A percentile compares a stretch with the other conserved stretches of the same genome.
These are phyloP conservation scores for Aspergillus nomiae DNA, from an alignment of 2,329 filamentous ascomycete genomes.

Conservation along the genomic window DNA sequence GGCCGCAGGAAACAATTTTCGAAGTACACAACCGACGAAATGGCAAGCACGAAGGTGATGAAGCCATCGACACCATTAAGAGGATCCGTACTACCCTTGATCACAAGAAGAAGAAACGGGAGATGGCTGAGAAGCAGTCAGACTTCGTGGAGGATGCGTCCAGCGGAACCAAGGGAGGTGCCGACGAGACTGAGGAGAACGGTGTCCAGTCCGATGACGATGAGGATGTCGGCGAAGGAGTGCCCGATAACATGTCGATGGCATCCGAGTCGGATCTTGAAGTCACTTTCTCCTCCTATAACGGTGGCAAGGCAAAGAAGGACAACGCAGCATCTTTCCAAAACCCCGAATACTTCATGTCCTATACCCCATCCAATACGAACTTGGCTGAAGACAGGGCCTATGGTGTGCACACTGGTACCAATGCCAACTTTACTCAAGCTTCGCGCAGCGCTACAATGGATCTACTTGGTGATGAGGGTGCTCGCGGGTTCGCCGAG, in stretches of 20 bases:
- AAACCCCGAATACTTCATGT: conserved; percentile 93
- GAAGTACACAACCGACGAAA: conserved; percentile 80
- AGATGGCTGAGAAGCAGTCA: conserved; percentile 30
- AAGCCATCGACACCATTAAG: conserved; percentile 58
- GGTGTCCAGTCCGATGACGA: conserved; percentile 46
- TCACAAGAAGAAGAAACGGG: conserved; percentile 43
- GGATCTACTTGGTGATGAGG: conserved; percentile 90
- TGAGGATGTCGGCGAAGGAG: conserved; percentile 38
- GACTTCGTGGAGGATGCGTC: conserved; percentile 23
- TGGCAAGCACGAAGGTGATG: conserved; percentile 69
- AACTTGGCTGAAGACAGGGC: conserved; percentile 87
- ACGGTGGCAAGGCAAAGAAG: conserved; percentile 53
- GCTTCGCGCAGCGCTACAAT: conserved; percentile 86
- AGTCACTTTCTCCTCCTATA: conserved; percentile 68
- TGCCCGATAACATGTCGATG: conserved; percentile 56
- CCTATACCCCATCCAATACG: conserved; percentile 79
- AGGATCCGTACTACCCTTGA: conserved; percentile 46
- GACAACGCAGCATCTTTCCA: conserved; percentile 64
- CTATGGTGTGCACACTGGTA: conserved; percentile 88
- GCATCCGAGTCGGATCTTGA: conserved; percentile 67
- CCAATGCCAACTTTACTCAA: conserved; percentile 76
- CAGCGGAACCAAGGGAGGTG: conserved; percentile 12
- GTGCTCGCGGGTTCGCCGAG: conserved; percentile 73
- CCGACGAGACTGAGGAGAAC: conserved; percentile 33
- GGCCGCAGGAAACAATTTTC: conserved; percentile 93